A percentile compares a stretch with the other conserved stretches of the same genome.
phyloP scores from a whole-genome alignment of 805 yeast genomes.

The Cyberlindnera bimundalis region DNA sequence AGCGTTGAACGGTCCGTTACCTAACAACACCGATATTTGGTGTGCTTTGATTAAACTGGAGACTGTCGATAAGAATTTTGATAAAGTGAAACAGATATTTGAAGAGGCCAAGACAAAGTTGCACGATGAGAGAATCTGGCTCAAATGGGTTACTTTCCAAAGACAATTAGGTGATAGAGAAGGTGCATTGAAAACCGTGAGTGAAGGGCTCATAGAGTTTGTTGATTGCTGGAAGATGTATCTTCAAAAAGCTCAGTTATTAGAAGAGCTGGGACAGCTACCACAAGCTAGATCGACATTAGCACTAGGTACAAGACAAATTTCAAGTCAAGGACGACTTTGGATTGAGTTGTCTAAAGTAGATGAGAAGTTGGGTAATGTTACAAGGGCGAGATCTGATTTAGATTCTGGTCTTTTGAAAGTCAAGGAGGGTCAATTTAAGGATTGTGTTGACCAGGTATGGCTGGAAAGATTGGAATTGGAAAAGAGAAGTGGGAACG shows the following conservation, averaged over 20 bases:
- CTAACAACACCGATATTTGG: conserved; percentile 57
- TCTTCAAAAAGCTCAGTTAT: conserved; percentile 61
- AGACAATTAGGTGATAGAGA: conserved; percentile 36
- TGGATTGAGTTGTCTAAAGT: conserved; percentile 54
- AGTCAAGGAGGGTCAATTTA: conserved; percentile 2
- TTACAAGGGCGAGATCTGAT: conserved; percentile 64
- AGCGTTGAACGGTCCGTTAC: conserved; percentile 40
- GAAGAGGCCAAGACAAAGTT: conserved; percentile 35
- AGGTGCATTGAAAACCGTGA: conserved; percentile 38
- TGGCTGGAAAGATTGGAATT: conserved; percentile 57
- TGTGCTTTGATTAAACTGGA: conserved; percentile 71
- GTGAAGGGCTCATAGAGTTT: conserved; percentile 45
- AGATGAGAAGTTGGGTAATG: conserved; percentile 38
- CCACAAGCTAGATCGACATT: conserved; percentile 46
- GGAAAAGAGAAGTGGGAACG: conserved; percentile 50
- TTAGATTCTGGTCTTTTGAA: conserved; percentile 61
- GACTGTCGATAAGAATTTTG: conserved; percentile 35
- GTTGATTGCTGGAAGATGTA: conserved; percentile 52
- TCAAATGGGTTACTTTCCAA: conserved; percentile 52
- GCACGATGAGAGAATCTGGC: conserved; percentile 52
- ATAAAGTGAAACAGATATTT: conserved; percentile 36
- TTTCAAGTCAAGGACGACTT: conserved; percentile 42
- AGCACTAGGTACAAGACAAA: conserved; percentile 44
- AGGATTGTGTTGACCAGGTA: conserved; percentile 49
- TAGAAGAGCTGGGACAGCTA: conserved; percentile 30